A percentile compares a stretch with the other conserved stretches of the same genome.
Conservation (phyloP, 2,329 filamentous ascomycete species). For the Sporothrix dimorphospora region DNA sequence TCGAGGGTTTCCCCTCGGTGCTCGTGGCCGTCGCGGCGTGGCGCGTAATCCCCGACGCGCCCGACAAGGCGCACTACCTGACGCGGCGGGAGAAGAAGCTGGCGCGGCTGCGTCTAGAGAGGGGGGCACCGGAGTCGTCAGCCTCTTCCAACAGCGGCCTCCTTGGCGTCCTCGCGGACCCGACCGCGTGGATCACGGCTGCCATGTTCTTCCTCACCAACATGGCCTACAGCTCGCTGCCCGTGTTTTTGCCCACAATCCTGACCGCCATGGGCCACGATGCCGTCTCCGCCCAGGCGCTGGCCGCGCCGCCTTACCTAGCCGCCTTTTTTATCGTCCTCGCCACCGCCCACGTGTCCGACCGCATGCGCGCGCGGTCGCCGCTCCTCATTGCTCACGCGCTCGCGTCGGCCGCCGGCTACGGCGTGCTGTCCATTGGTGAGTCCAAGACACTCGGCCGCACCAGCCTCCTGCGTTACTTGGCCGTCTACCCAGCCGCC, state of each 20-base stretch:
- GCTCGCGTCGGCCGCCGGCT: constrained; percentile 64
- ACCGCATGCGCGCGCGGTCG: constrained; percentile 65
- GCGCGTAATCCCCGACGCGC: constrained; percentile 75
- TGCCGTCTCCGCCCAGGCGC: constrained; percentile 69
- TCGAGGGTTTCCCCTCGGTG: constrained; percentile 84
- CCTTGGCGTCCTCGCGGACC: constrained; percentile 60
- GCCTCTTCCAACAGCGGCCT: constrained; percentile 23
- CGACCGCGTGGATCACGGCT: constrained; percentile 74
- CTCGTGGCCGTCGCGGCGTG: constrained; percentile 74
- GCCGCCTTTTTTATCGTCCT: constrained; percentile 73
- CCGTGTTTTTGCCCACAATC: constrained; percentile 84
- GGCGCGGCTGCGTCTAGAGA: constrained; percentile 67
- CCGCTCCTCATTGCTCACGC: constrained; percentile 71
- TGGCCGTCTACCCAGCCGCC: constrained; percentile 76
- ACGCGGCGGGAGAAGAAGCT: constrained; percentile 67
- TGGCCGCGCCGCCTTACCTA: constrained; percentile 81
- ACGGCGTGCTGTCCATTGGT: constrained; percentile 61
- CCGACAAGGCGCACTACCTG: constrained; percentile 66
- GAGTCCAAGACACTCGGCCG: constrained; percentile 45
- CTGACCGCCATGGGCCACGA: constrained; percentile 76
- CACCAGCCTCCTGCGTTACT: constrained; percentile 61
- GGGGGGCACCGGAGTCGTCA: constrained; percentile 43
- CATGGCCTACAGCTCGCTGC: constrained; percentile 84
- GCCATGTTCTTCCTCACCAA: constrained; percentile 87
- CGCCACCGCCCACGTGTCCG: constrained; percentile 71